Evolutionary conservation across 164 flowering plant genomes (phyloP).

Genomic region (Tetrastigma voinierianum): DNA sequence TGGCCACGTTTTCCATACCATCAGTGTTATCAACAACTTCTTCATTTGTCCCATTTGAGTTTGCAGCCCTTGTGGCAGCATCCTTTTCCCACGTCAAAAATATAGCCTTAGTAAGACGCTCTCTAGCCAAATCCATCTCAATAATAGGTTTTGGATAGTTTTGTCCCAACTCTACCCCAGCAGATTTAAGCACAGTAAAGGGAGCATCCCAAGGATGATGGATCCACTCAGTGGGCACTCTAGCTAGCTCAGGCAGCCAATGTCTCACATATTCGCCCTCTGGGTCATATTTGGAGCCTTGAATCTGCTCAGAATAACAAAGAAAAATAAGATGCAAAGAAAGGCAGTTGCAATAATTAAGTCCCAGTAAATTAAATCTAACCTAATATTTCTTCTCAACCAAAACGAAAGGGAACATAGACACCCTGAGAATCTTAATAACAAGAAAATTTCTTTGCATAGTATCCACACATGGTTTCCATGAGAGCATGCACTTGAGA

Average conservation of each 20-base stretch:
- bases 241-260: conserved; percentile 93
- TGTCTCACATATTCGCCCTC: conserved; percentile 91
- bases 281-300: conserved; percentile 80
- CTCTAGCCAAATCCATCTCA: conserved; percentile 65
- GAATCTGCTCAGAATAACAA: conserved; percentile 45
- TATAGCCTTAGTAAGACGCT: conserved; percentile 56
- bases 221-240: conserved; percentile 92
- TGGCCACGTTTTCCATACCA: conserved; percentile 18
- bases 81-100: conserved; percentile 61
- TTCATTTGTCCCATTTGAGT: conserved; percentile 48
- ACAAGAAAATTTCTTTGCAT: too few species aligned
- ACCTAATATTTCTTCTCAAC: too few species aligned
- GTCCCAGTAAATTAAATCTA: too few species aligned
- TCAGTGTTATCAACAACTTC: conserved; percentile 61
- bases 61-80: conserved; percentile 41
- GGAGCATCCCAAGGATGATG: conserved; percentile 99
- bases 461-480: too few species aligned
- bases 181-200: conserved; percentile 49
- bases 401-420: too few species aligned
- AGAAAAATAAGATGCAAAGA: neutral
- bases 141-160: conserved; percentile 91
- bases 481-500: too few species aligned
- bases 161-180: conserved; percentile 85
- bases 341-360: too few species aligned
- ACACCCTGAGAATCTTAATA: too few species aligned